Base-by-base conservation (phyloP, 768 basidiomycete species). In the Pluteus cervinus region DNA sequence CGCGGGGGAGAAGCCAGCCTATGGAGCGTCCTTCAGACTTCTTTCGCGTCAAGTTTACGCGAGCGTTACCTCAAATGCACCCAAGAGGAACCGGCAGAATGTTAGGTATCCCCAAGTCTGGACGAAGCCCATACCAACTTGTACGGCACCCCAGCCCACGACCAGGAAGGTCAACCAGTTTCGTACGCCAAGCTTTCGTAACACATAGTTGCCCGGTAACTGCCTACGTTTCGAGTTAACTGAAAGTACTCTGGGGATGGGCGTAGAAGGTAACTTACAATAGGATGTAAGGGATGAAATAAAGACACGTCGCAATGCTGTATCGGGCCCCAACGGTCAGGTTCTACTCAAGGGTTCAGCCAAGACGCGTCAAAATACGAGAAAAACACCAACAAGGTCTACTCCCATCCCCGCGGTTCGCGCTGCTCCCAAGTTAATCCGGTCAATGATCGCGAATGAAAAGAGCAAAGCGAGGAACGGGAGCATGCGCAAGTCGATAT, bases 1-100 rank as follows among this genome's bases (percentile, higher is more conserved):
- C 7, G 63, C 60, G 12, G 71, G 68, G 51, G 68, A 70, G 44
- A 69, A 69, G 8, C 65, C 60, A 4, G 69, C 63, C 71, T 66
- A 33, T 18, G 18, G 31, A 10, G 23, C n/a, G n/a, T n/a, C n/a
- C n/a, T n/a, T n/a, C n/a, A n/a, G n/a, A n/a, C n/a, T n/a, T n/a
- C n/a, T n/a, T n/a, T n/a, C n/a, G n/a, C n/a, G n/a, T n/a, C n/a
- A n/a, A n/a, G n/a, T n/a, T n/a, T n/a, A n/a, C n/a, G n/a, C n/a
- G n/a, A n/a, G n/a, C n/a, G 52, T 41, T 37, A 65, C 67, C 61
- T 70, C 71, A 33, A 68, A 65, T 21, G 56, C 45, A 36, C 69
- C 69, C 21, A 71, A 55, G n/a, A 71, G 41, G n/a, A 69, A 56
- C 24, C 69, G 63, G 37, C 65, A 66, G 10, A 65, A 44, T 5